Base-by-base conservation (phyloP, 352 stramenopile species). In the Phytophthora hibernalis region DNA sequence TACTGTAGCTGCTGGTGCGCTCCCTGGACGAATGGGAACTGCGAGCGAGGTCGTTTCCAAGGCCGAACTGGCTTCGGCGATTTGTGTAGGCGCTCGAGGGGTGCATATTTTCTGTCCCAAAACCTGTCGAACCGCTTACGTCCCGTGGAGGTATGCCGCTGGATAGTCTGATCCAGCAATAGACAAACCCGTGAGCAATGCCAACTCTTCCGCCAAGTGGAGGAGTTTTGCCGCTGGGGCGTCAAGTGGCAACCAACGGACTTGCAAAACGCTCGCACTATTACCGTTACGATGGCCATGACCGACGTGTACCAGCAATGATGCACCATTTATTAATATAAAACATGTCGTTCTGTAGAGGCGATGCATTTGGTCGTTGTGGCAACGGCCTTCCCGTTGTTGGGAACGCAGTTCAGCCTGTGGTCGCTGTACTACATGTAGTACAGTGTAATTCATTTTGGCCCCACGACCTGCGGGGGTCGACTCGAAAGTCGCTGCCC, bases 1-100 rank as follows among this genome's bases (percentile, higher is more conserved):
- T 7, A 13, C 18, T 24, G 13, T 16, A 28, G 42, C 42, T 48
- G 42, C 26, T 31, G 26, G 5, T 3, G 26, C 9, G 26, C 42
- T 2, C 18, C n/a, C 18, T 53, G 38, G 48, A 54, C 24, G 55
- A 70, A 70, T 61, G 62, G 54, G 62, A 69, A 70, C 62, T 70
- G 54, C 54, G 60, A 56, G 60, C 54, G 59, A 67, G 49, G 30
- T 57, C 50, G 50, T 42, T 42, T 33, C 7, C 28, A 33, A n/a
- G 13, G 18, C 42, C 20, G 42, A 57, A 72, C 65, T 72, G 65
- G 65, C 65, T 72, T 45, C 42, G 64, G n/a, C 8, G 28, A 33
- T 33, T 11, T 56, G 56, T 67, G 57, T 56, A 66, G 49, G 42
- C 45, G 37, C 28, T 21, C 56, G 28, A 71, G 52, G 57, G 42